Conservation (phyloP, 306 rosid species). For the Cicer judaicum region DNA sequence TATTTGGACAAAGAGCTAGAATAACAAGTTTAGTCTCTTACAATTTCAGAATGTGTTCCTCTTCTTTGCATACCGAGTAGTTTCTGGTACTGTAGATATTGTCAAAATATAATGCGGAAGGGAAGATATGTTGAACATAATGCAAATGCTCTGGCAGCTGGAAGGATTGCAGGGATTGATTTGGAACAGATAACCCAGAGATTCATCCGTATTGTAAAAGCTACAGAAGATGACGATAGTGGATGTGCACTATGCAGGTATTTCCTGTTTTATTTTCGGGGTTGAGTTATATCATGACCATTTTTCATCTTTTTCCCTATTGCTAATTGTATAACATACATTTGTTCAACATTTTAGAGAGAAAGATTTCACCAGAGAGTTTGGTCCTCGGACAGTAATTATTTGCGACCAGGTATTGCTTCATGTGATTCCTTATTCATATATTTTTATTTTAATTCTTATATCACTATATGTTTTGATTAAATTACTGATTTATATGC, state of each 20-base stretch:
- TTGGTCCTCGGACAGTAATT: conserved; percentile 74
- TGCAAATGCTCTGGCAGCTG: conserved; percentile 71
- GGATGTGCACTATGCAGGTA: conserved; percentile 87
- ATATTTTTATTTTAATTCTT: not conserved
- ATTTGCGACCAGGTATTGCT: conserved; percentile 84
- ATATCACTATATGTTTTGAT: conserved; percentile 2
- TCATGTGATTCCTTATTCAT: not conserved
- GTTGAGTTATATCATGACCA: not conserved
- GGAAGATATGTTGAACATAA: conserved; percentile 62
- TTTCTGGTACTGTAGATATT: conserved; percentile 75
- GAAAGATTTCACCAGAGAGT: conserved; percentile 62
- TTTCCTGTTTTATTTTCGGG: not conserved
- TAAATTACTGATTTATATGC: conserved; percentile 16
- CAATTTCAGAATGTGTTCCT: conserved; percentile 69
- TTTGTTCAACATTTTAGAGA: conserved; percentile 51
- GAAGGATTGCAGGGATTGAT: conserved; percentile 73
- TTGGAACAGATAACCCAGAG: conserved; percentile 67
- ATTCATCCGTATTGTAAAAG: conserved; percentile 70
- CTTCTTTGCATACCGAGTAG: conserved; percentile 58
- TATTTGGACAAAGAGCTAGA: not conserved
- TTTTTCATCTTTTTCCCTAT: not conserved
- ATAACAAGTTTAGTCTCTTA: not conserved
- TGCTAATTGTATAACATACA: not conserved
- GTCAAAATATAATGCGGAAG: conserved; percentile 56
- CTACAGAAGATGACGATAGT: conserved; percentile 59